phyloP scores from a whole-genome alignment of 2,329 filamentous ascomycete species.

The Diplodia sapinea region DNA sequence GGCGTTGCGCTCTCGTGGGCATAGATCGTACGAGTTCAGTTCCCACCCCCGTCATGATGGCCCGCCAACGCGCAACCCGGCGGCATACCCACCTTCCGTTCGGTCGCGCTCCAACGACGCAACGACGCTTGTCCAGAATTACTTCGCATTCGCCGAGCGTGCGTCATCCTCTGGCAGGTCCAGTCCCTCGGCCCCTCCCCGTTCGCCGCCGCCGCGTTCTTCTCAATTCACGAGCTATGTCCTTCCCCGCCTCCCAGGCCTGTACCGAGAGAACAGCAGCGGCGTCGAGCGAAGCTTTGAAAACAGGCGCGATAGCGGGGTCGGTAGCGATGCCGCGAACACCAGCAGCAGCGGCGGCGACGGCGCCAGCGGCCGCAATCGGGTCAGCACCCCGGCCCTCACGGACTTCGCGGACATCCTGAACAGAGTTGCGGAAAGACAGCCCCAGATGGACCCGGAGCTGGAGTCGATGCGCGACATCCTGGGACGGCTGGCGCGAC shows the following conservation, averaged over 20 bases:
- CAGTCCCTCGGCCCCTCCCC: background rate
- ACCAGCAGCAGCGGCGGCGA: no score
- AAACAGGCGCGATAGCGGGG: constrained; percentile 17
- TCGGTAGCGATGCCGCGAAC: constrained; percentile 1
- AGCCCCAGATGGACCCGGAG: constrained; percentile 43
- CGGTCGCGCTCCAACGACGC: constrained; percentile 40
- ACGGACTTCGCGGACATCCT: constrained; percentile 19
- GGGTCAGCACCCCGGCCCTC: constrained; percentile 33
- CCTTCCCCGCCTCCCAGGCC: background rate
- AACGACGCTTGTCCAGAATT: constrained; percentile 40
- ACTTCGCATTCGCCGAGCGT: constrained; percentile 36
- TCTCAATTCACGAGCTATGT: background rate
- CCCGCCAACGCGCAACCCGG: constrained; percentile 40
- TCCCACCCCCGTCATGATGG: background rate
- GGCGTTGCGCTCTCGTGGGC: constrained; percentile 31
- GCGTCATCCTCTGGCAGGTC: background rate
- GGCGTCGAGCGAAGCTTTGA: constrained; percentile 8
- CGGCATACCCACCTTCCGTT: constrained; percentile 41
- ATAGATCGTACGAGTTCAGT: constrained; percentile 32
- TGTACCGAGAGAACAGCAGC: constrained; percentile 19
- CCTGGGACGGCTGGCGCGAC: constrained; percentile 69
- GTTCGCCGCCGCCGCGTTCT: background rate
- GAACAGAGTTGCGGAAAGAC: background rate
- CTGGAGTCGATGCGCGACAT: constrained; percentile 74
- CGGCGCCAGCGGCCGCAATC: background rate